Percentiles rank a stretch among this genome's conserved stretches.
Evolutionary conservation across 768 basidiomycete species (phyloP).

Genomic region (Lentinula raphanica): DNA sequence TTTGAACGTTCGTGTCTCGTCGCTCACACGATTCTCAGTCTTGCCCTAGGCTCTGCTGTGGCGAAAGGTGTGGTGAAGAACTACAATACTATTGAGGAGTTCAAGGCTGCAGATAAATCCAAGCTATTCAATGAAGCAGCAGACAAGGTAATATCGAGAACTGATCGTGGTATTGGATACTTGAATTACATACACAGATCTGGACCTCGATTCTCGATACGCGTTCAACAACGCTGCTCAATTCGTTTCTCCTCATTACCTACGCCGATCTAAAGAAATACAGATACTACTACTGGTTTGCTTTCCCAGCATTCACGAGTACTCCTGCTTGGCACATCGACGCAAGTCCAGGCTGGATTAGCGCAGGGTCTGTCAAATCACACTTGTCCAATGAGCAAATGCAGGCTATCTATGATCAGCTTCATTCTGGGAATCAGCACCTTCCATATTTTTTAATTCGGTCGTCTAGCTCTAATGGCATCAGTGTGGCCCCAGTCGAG

Average conservation of each 20-base stretch:
- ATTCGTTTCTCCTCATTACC: slow-evolving; percentile 82
- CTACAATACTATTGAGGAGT: slow-evolving; percentile 96
- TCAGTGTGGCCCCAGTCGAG: slow-evolving; percentile 49
- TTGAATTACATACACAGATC: slow-evolving; percentile 40
- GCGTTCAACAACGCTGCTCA: slow-evolving; percentile 53
- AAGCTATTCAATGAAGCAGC: slow-evolving; percentile 74
- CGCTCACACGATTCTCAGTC: slow-evolving; percentile 23
- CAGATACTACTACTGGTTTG: slow-evolving; percentile 97
- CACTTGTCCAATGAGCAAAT: slow-evolving; percentile 32
- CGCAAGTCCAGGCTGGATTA: slow-evolving; percentile 48
- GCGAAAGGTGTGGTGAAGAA: slow-evolving; percentile 79
- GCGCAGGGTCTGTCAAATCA: neutral
- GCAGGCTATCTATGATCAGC: slow-evolving; percentile 36
- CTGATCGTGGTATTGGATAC: neutral
- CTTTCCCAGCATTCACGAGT: slow-evolving; percentile 86
- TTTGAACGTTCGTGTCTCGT: slow-evolving; percentile 1
- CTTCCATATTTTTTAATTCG: slow-evolving; percentile 63
- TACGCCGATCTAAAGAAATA: slow-evolving; percentile 98
- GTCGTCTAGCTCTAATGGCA: slow-evolving; percentile 23
- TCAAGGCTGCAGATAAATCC: slow-evolving; percentile 85
- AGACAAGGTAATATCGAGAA: slow-evolving; percentile 45
- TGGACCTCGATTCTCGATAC: slow-evolving; percentile 57
- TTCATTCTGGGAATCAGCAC: neutral
- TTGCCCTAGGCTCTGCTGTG: slow-evolving; percentile 42
- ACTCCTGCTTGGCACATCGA: slow-evolving; percentile 89